These are phyloP conservation scores for Peronospora belbahrii DNA, from an alignment of 352 stramenopile species.

Conservation along the genomic window DNA sequence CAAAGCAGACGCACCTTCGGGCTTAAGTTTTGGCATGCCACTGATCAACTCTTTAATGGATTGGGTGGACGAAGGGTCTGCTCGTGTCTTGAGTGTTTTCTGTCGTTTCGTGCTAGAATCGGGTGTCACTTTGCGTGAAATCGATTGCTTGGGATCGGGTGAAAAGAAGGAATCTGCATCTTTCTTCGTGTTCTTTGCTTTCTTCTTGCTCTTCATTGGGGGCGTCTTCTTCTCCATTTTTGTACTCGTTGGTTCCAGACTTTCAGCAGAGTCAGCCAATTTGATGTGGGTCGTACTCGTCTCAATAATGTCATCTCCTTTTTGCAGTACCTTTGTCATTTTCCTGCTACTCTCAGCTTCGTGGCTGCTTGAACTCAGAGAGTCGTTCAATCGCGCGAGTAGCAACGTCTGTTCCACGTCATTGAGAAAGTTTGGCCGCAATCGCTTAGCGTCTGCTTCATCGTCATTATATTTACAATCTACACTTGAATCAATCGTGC, in stretches of 20 bases:
- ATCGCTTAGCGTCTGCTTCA: constrained; percentile 29
- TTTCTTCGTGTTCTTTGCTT: constrained; percentile 7
- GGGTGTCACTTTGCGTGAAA: constrained; percentile 22
- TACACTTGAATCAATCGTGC: constrained; percentile 34
- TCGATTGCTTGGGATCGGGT: constrained; percentile 28
- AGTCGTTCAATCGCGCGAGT: constrained; percentile 39
- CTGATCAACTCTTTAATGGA: constrained; percentile 16
- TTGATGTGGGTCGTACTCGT: neutral
- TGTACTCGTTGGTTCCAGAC: neutral
- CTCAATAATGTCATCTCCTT: neutral
- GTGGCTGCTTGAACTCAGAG: constrained; percentile 17
- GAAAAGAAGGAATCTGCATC: constrained; percentile 34
- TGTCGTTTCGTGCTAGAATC: constrained; percentile 41
- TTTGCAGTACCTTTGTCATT: constrained; percentile 11
- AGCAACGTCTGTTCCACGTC: constrained; percentile 53
- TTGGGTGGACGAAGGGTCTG: constrained; percentile 15
- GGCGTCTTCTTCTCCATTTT: constrained; percentile 12
- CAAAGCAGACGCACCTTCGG: constrained; percentile 16
- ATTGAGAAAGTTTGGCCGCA: constrained; percentile 52
- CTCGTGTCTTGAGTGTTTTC: constrained; percentile 18
- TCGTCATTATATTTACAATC: constrained; percentile 35
- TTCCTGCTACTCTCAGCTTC: constrained; percentile 7
- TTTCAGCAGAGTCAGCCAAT: constrained; percentile 3
- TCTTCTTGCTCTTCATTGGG: constrained; percentile 35
- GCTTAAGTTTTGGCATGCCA: constrained; percentile 7